A percentile compares a stretch with the other conserved stretches of the same genome.
phyloP scores from a whole-genome alignment of 2,329 filamentous ascomycete genomes.

The Hypoxylon sp. region DNA sequence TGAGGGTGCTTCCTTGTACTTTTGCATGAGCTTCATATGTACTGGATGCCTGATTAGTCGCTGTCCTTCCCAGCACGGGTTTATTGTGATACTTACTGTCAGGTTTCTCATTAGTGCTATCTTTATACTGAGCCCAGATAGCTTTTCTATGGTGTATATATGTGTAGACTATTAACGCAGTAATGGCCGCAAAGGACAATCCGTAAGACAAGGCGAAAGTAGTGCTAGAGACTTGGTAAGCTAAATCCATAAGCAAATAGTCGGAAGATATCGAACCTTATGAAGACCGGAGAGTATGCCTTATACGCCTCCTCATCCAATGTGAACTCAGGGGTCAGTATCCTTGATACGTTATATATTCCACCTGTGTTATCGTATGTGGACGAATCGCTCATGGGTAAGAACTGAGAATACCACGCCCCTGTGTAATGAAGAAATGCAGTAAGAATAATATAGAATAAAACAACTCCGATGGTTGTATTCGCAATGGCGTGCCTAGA shows the following conservation, averaged over 20 bases:
- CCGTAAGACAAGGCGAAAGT: slow-evolving; percentile 80
- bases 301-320: slow-evolving; percentile 75
- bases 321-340: slow-evolving; percentile 73
- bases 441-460: slow-evolving; percentile 74
- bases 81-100: slow-evolving; percentile 57
- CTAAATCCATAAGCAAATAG: slow-evolving; percentile 2
- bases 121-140: slow-evolving; percentile 74
- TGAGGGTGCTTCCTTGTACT: slow-evolving; percentile 73
- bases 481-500: slow-evolving; percentile 79
- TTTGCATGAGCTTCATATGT: slow-evolving; percentile 75
- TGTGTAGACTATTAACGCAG: slow-evolving; percentile 77
- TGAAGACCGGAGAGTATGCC: slow-evolving; percentile 76
- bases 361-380: slow-evolving; percentile 80
- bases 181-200: slow-evolving; percentile 79
- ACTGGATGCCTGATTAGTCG: slow-evolving; percentile 34
- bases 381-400: slow-evolving; percentile 78
- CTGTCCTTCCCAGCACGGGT: neutral
- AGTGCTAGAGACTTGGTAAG: slow-evolving; percentile 64
- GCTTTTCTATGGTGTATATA: slow-evolving; percentile 76
- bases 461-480: slow-evolving; percentile 75
- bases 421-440: slow-evolving; percentile 75
- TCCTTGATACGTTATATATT: slow-evolving; percentile 73
- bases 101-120: slow-evolving; percentile 71
- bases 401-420: slow-evolving; percentile 73
- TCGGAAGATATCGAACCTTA: slow-evolving; percentile 61